phyloP scores from a whole-genome alignment of 805 yeast genomes.

The Komagataella ulmi region DNA sequence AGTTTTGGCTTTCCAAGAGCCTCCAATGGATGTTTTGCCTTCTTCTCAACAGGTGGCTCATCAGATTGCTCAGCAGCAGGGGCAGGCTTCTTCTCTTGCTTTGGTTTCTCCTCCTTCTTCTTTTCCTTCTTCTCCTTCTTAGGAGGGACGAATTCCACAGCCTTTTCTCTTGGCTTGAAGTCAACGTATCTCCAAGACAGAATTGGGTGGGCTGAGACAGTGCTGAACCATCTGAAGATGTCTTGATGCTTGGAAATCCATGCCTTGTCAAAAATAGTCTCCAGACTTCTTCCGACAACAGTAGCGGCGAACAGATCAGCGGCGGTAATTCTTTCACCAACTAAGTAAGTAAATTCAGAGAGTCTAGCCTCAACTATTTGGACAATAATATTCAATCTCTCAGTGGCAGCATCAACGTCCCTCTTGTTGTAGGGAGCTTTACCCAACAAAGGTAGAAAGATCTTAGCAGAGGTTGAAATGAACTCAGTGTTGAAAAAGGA shows the following conservation, averaged over 20 bases:
- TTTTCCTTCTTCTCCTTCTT: slow-evolving; percentile 62
- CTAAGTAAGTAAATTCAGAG: slow-evolving; percentile 28
- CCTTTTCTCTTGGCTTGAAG: slow-evolving; percentile 48
- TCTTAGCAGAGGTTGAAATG: slow-evolving; percentile 28
- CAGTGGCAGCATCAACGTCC: slow-evolving; percentile 16
- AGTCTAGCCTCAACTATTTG: slow-evolving; percentile 21
- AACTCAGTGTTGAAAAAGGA: slow-evolving; percentile 66
- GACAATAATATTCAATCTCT: not conserved
- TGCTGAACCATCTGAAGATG: slow-evolving; percentile 38
- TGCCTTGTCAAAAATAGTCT: slow-evolving; percentile 29
- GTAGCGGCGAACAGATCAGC: slow-evolving; percentile 32
- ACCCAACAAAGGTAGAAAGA: slow-evolving; percentile 54
- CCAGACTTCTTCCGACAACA: slow-evolving; percentile 31
- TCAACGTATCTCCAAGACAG: slow-evolving; percentile 35
- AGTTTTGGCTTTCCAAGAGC: slow-evolving; percentile 59
- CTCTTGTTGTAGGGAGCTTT: slow-evolving; percentile 68
- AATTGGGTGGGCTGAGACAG: slow-evolving; percentile 26
- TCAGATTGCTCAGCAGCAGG: slow-evolving; percentile 20
- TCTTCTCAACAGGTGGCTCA: slow-evolving; percentile 40
- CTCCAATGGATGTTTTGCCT: slow-evolving; percentile 87
- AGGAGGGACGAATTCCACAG: slow-evolving; percentile 37
- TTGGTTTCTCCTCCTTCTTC: slow-evolving; percentile 19
- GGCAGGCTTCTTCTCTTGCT: slow-evolving; percentile 13
- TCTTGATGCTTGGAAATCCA: slow-evolving; percentile 38
- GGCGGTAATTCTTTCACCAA: slow-evolving; percentile 30